phyloP scores from a whole-genome alignment of 306 rosid species.

The Psophocarpus tetragonolobus region DNA sequence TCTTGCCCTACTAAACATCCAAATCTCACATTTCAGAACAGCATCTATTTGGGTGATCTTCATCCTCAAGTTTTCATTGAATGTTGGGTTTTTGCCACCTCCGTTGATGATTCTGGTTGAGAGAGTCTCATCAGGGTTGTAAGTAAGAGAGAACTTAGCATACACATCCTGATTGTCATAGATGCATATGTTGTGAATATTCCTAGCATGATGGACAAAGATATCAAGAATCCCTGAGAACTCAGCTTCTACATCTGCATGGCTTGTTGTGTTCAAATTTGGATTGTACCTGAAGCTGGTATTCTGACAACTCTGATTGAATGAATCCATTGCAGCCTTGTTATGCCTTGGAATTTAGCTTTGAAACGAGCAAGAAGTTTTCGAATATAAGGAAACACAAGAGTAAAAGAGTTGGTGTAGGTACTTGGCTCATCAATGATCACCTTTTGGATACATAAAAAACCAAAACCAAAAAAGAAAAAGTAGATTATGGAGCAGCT shows the following conservation, averaged over 20 bases:
- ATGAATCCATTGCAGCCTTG: constrained; percentile 60
- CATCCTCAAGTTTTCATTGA: constrained; percentile 71
- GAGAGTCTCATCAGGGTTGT: constrained; percentile 74
- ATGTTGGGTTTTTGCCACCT: constrained; percentile 82
- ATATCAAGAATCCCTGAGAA: constrained; percentile 71
- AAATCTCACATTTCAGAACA: constrained; percentile 81
- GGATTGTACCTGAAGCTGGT: constrained; percentile 59
- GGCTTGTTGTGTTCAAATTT: constrained; percentile 35
- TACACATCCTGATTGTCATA: constrained; percentile 88
- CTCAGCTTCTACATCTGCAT: constrained; percentile 39
- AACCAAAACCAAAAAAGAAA: neutral
- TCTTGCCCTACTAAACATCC: constrained; percentile 86
- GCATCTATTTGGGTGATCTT: constrained; percentile 63
- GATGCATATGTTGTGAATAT: constrained; percentile 87
- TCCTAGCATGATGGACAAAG: constrained; percentile 79
- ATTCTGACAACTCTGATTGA: constrained; percentile 44
- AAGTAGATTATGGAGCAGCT: neutral
- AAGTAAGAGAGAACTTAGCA: constrained; percentile 84
- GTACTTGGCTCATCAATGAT: constrained; percentile 8
- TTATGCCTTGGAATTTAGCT: neutral
- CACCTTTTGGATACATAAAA: constrained; percentile 2
- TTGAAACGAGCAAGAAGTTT: constrained; percentile 7
- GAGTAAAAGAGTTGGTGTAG: constrained; percentile 22
- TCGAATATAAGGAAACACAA: constrained; percentile 17
- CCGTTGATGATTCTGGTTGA: constrained; percentile 72